These are phyloP conservation scores for Suhomyces sp. DNA, from an alignment of 805 yeast genomes.

Conservation along the genomic window DNA sequence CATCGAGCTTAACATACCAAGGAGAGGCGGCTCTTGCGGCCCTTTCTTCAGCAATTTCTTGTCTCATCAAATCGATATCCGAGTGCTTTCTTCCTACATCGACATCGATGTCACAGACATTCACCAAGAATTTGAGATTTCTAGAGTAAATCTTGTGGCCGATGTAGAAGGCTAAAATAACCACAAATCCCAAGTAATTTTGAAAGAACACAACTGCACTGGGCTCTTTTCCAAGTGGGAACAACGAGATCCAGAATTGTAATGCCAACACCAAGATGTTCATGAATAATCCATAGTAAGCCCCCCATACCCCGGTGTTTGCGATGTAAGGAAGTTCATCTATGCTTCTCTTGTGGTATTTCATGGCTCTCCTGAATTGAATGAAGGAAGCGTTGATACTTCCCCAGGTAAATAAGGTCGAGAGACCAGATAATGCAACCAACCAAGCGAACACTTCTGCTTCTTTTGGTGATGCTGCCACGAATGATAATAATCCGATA, in stretches of 20 bases:
- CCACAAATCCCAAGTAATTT: slow-evolving; percentile 15
- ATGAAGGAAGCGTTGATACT: slow-evolving; percentile 23
- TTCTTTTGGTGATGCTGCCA: slow-evolving; percentile 39
- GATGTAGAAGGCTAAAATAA: slow-evolving; percentile 13
- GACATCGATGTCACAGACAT: slow-evolving; percentile 11
- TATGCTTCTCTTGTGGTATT: slow-evolving; percentile 32
- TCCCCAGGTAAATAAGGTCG: slow-evolving; percentile 31
- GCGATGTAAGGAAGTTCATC: slow-evolving; percentile 56
- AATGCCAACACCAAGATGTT: slow-evolving; percentile 28
- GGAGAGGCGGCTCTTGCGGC: slow-evolving; percentile 18
- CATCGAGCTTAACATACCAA: slow-evolving; percentile 20
- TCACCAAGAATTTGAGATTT: slow-evolving; percentile 8
- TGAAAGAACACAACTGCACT: slow-evolving; percentile 13
- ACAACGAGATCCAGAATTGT: slow-evolving; percentile 37
- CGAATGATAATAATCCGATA: slow-evolving; percentile 40
- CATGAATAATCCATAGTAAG: slow-evolving; percentile 25
- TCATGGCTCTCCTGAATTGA: slow-evolving; percentile 27
- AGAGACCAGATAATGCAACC: slow-evolving; percentile 27
- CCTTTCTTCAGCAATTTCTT: slow-evolving; percentile 18
- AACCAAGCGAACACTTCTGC: slow-evolving; percentile 34
- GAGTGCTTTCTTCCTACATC: slow-evolving; percentile 10
- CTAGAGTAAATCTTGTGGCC: slow-evolving; percentile 15
- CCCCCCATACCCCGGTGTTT: slow-evolving; percentile 43
- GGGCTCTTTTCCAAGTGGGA: slow-evolving; percentile 25
- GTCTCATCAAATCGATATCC: slow-evolving; percentile 12